Conservation (phyloP, 208 protist species). For the Acanthamoeba royreba region DNA sequence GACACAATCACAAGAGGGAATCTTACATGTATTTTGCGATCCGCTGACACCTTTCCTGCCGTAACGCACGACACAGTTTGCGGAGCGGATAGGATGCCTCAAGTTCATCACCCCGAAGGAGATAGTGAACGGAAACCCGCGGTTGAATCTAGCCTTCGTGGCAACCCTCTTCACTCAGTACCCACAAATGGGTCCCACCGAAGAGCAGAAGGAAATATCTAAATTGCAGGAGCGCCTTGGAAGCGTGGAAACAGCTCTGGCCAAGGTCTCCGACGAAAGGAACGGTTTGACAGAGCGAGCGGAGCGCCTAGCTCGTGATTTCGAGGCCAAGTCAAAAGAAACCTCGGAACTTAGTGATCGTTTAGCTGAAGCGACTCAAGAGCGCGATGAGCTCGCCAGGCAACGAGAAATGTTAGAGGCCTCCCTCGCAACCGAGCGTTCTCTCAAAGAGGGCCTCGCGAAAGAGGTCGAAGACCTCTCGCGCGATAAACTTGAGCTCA, state of each 20-base stretch:
- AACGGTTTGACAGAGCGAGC: background rate
- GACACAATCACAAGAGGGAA: constrained; percentile 64
- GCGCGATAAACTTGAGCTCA: background rate
- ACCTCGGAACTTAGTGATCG: background rate
- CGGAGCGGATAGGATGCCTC: constrained; percentile 81
- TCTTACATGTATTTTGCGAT: constrained; percentile 79
- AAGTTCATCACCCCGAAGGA: constrained; percentile 81
- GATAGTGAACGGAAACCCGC: constrained; percentile 69
- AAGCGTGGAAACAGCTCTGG: background rate
- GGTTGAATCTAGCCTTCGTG: constrained; percentile 85
- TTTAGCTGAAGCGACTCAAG: background rate
- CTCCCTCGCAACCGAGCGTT: background rate
- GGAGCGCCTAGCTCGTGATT: background rate
- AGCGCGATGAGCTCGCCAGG: background rate
- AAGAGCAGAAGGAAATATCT: background rate
- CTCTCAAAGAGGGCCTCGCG: background rate
- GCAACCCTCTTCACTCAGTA: constrained; percentile 84
- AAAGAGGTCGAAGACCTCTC: background rate
- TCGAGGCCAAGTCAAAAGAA: background rate
- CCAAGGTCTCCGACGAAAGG: background rate
- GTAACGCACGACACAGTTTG: too few relatives aligned
- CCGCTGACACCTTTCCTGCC: constrained; percentile 28
- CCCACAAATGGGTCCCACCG: background rate
- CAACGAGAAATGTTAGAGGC: background rate
- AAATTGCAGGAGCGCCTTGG: background rate